Percentiles rank a stretch among this genome's conserved stretches.
These are phyloP conservation scores for Saccharomycopsis sp. DNA, from an alignment of 805 yeast species.

Conservation along the genomic window DNA sequence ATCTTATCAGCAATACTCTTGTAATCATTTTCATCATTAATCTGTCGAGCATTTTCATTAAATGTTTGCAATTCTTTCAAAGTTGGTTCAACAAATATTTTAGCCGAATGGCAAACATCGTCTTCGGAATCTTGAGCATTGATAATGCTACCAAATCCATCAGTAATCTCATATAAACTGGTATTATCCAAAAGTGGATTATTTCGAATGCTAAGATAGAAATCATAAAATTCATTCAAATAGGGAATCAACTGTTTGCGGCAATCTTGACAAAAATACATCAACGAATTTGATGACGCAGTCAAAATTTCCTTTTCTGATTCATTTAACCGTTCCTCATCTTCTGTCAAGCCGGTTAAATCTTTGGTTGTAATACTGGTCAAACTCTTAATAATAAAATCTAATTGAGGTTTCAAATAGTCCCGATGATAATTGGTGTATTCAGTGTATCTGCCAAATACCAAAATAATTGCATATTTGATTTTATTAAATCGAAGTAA, in stretches of 20 bases:
- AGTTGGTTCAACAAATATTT: conserved; percentile 63
- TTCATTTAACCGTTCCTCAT: too few relatives aligned
- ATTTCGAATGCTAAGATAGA: conserved; percentile 52
- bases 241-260: conserved; percentile 54
- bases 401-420: conserved; percentile 71
- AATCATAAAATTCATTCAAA: conserved; percentile 66
- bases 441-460: conserved; percentile 90
- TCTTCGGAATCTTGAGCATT: conserved; percentile 46
- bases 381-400: conserved; percentile 77
- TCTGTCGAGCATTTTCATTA: conserved; percentile 12
- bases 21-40: conserved; percentile 24
- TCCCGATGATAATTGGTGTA: conserved; percentile 90
- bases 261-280: conserved; percentile 94
- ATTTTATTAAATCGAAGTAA: conserved; percentile 38
- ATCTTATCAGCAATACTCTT: conserved; percentile 61
- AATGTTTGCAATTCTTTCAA: conserved; percentile 37
- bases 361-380: conserved; percentile 21
- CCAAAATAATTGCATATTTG: conserved; percentile 87
- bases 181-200: conserved; percentile 48
- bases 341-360: not conserved
- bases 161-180: conserved; percentile 72
- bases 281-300: conserved; percentile 89
- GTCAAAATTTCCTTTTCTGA: conserved; percentile 39
- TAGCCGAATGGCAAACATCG: conserved; percentile 45
- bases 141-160: conserved; percentile 83